Base-by-base conservation (phyloP, 2,329 filamentous ascomycete genomes). In the Verruconis gallopava region DNA sequence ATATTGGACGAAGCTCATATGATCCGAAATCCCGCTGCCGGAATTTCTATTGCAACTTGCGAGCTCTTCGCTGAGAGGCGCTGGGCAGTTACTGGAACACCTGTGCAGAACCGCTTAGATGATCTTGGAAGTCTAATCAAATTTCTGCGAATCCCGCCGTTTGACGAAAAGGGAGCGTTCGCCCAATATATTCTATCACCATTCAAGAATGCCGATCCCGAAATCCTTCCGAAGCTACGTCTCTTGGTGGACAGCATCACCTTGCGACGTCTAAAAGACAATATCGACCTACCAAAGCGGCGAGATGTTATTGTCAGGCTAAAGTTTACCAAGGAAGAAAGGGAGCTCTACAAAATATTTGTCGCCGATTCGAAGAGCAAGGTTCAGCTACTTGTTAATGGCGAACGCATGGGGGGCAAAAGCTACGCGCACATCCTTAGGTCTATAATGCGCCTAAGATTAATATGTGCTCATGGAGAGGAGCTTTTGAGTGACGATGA, bases 51-150 rank as follows among this genome's bases (percentile, higher is more conserved):
- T 56, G 84, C 85, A 3, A 84, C 91, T 15, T 88, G 85, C 49
- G 73, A 76, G 15, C 67, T 96, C 2, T 72, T 82, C 46, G 84
- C 86, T 2, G 74, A 83, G 54, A 77, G 88, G 21, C 79, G 88
- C 22, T 98, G 91, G 91, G 89, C 88, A 2, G 85, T 96, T n/a
- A 96, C 91, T 0, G 91, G 89, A 42, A 96, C 91, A 0, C 91
- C 88, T 0, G 84, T 96, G 5, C 89, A 96, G 60, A 98, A 98
- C 55, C 79, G 84, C 3, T 70, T 96, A 2, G 86, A 93, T 49
- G 91, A 98, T 57, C 70, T 96, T 17, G 83, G 85, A 12, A 83
- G 89, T 1, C 67, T 96, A 2, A 77, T 94, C 45, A 83, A 80
- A 21, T 96, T 96, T 48, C 66, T 96, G 33, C 77, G 37, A 12